Conservation (phyloP, 2,329 filamentous ascomycete genomes). For the Penicillium occitanis region DNA sequence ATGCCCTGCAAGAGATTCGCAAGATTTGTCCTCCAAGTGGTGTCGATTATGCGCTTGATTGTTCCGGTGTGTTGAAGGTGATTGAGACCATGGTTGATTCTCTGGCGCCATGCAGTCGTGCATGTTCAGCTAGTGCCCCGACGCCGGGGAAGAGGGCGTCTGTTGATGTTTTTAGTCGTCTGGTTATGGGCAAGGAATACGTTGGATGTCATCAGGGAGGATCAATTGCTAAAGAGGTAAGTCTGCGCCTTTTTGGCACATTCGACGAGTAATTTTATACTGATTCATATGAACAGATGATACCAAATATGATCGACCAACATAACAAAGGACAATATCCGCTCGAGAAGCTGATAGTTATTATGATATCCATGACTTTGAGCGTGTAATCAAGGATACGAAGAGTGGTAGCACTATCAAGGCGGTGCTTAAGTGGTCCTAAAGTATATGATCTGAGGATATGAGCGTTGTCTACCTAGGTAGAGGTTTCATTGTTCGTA, state of each 20-base stretch:
- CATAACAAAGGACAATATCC: not conserved
- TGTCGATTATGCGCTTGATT: not conserved
- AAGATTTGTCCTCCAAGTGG: not conserved
- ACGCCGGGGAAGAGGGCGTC: not conserved
- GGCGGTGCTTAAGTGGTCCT: not conserved
- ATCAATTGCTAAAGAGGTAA: not conserved
- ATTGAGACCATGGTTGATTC: not conserved
- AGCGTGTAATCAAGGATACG: not conserved
- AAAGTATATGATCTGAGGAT: not conserved
- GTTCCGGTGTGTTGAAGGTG: not conserved
- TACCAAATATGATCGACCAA: not conserved
- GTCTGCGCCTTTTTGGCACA: not conserved
- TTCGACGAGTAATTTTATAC: not conserved
- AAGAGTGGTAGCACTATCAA: not conserved
- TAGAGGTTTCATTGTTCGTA: not conserved
- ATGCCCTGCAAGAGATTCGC: not conserved
- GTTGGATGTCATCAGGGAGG: not conserved
- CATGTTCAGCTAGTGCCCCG: not conserved
- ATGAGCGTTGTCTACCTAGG: not conserved
- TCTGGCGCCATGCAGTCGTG: not conserved
- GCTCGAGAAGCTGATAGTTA: not conserved
- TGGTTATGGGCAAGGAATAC: not conserved
- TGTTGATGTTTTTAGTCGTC: not conserved
- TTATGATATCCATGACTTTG: not conserved
- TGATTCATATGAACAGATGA: not conserved